phyloP scores from a whole-genome alignment of 495 filamentous ascomycete species.

The Aspergillus cavernicola region DNA sequence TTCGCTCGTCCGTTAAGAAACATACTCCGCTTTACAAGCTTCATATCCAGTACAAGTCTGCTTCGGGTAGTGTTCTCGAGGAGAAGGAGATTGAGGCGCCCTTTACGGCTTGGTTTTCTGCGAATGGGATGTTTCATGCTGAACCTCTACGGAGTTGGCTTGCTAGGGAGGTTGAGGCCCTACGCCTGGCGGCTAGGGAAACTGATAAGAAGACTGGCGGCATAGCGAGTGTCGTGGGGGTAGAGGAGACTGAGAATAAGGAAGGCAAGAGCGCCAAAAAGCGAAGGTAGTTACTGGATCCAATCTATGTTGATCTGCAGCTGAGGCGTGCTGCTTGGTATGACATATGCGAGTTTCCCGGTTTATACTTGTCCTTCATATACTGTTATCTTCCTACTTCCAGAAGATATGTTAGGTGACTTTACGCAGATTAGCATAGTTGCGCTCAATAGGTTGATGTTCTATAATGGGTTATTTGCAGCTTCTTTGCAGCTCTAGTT shows the following conservation, averaged over 20 bases:
- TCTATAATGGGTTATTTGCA: constrained; percentile 4
- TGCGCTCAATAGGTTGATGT: neutral
- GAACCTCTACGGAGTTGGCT: constrained; percentile 82
- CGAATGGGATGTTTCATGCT: constrained; percentile 73
- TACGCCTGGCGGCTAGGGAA: constrained; percentile 64
- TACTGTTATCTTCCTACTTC: neutral
- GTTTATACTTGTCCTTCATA: neutral
- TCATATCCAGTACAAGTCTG: constrained; percentile 54
- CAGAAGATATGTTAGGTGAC: no score
- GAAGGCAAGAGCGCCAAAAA: constrained; percentile 8
- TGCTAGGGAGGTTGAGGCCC: constrained; percentile 60
- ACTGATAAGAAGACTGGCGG: constrained; percentile 43
- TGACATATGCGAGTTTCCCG: neutral
- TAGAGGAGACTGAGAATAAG: constrained; percentile 7
- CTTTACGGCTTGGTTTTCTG: constrained; percentile 86
- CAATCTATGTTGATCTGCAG: neutral
- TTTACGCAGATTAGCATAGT: no score
- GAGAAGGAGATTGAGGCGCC: constrained; percentile 57
- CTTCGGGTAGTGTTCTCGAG: constrained; percentile 39
- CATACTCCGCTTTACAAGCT: constrained; percentile 75
- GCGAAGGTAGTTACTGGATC: constrained; percentile 7
- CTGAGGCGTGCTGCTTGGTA: neutral
- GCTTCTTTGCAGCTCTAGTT: constrained; percentile 2
- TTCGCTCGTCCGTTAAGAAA: constrained; percentile 67
- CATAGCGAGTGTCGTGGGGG: constrained; percentile 16